phyloP scores from a whole-genome alignment of 148 eudicot genomes.

The Dysphania ambrosioides region DNA sequence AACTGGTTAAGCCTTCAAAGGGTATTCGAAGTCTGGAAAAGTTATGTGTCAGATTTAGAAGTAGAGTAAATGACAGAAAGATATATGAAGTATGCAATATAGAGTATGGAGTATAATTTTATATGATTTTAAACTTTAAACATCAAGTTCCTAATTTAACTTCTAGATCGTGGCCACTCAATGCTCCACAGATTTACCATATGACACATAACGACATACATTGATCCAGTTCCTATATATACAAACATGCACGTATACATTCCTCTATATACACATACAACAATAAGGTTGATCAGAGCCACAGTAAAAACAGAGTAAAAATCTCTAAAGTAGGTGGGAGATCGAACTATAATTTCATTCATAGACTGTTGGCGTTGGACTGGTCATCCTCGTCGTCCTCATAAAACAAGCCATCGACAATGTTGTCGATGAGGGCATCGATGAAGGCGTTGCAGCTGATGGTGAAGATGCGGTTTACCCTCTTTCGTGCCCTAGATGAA shows the following conservation, averaged over 20 bases:
- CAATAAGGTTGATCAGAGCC: too few species aligned
- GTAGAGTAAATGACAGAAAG: not conserved
- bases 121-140: not conserved
- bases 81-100: too few species aligned
- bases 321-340: not conserved
- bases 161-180: not conserved
- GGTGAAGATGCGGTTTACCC: conserved; percentile 58
- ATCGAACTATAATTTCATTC: not conserved
- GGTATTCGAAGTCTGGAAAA: too few species aligned
- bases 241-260: not conserved
- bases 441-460: conserved; percentile 63
- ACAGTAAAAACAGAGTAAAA: too few species aligned
- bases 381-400: conserved; percentile 44
- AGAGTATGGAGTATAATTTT: too few species aligned
- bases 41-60: too few species aligned
- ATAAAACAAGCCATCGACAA: conserved; percentile 75
- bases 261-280: too few species aligned
- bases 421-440: conserved; percentile 67
- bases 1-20: too few species aligned
- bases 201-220: not conserved
- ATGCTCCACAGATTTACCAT: not conserved
- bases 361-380: conserved; percentile 35
- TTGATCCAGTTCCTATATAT: not conserved
- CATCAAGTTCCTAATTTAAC: not conserved
- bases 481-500: conserved; percentile 55